Percentiles rank a stretch among this genome's conserved stretches.
Evolutionary conservation across 2,329 filamentous ascomycete genomes (phyloP).

Genomic region (Monilinia vaccinii-corymbosi): DNA sequence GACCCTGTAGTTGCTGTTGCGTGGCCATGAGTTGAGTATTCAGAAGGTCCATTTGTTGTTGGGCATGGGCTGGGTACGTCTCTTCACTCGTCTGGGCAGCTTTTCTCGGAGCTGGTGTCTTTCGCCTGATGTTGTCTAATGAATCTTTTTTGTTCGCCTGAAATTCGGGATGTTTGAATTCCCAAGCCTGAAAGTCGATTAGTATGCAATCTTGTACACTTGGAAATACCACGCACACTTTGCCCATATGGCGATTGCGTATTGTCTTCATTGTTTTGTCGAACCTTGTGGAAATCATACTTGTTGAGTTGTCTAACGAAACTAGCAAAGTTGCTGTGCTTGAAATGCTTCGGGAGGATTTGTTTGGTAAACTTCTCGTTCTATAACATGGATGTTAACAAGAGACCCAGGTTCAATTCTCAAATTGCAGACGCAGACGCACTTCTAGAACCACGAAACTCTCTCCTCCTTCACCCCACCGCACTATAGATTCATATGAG

Average conservation of each 20-base stretch:
- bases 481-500: constrained; percentile 81
- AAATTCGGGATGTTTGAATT: constrained; percentile 97
- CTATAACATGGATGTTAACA: constrained; percentile 38
- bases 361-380: constrained; percentile 98
- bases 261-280: constrained; percentile 80
- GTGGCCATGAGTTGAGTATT: constrained; percentile 83
- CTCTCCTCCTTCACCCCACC: constrained; percentile 91
- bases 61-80: constrained; percentile 50
- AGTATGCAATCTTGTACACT: not conserved
- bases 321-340: constrained; percentile 97
- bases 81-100: constrained; percentile 50
- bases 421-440: constrained; percentile 30
- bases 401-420: not conserved
- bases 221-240: constrained; percentile 46
- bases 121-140: constrained; percentile 90
- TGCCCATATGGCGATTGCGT: constrained; percentile 73
- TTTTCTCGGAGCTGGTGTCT: constrained; percentile 87
- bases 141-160: constrained; percentile 93
- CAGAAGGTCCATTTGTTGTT: constrained; percentile 78
- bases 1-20: constrained; percentile 80
- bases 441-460: constrained; percentile 98
- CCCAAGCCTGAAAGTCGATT: constrained; percentile 60
- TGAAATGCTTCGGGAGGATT: constrained; percentile 96
- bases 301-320: constrained; percentile 95
- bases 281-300: constrained; percentile 97